Evolutionary conservation across 768 basidiomycete species (phyloP).

Genomic region (Panellus pusillus): DNA sequence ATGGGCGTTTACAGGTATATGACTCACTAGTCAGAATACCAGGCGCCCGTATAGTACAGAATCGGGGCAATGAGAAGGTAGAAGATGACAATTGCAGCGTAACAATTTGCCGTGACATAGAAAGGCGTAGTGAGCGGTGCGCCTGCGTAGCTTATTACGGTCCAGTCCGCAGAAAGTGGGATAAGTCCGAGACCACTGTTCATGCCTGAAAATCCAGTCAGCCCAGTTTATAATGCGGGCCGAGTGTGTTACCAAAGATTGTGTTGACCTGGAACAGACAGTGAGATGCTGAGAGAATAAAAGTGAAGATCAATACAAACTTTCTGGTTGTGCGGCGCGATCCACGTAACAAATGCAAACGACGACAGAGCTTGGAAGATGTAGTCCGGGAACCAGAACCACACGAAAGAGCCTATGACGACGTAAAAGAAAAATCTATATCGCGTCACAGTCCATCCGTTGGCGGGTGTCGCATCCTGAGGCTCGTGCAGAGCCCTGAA

Average conservation of each 20-base stretch:
- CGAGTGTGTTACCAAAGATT: not conserved
- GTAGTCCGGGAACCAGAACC: constrained; percentile 13
- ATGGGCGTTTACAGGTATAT: too few relatives aligned
- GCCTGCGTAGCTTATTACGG: constrained; percentile 3
- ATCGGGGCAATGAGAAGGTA: constrained; percentile 3
- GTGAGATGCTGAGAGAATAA: not conserved
- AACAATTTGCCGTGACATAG: constrained; percentile 6
- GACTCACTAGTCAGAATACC: constrained; percentile 12
- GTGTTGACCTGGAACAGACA: not conserved
- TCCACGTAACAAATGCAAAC: constrained; percentile 10
- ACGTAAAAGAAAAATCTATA: constrained; percentile 7
- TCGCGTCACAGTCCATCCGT: constrained; percentile 9
- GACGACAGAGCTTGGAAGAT: constrained; percentile 9
- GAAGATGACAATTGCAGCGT: constrained; percentile 7
- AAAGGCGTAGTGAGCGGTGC: constrained; percentile 6
- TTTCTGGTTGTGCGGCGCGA: constrained; percentile 3
- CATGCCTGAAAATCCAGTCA: not conserved
- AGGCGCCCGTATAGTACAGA: constrained; percentile 5
- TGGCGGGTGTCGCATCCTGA: constrained; percentile 1
- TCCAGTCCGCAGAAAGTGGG: constrained; percentile 3
- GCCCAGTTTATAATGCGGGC: too few relatives aligned
- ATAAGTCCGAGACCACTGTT: constrained; percentile 4
- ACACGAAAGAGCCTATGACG: constrained; percentile 1
- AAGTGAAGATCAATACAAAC: not conserved
- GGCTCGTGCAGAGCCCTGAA: constrained; percentile 11